Evolutionary conservation across 768 basidiomycete genomes (phyloP).

Genomic region (Mycena pura): DNA sequence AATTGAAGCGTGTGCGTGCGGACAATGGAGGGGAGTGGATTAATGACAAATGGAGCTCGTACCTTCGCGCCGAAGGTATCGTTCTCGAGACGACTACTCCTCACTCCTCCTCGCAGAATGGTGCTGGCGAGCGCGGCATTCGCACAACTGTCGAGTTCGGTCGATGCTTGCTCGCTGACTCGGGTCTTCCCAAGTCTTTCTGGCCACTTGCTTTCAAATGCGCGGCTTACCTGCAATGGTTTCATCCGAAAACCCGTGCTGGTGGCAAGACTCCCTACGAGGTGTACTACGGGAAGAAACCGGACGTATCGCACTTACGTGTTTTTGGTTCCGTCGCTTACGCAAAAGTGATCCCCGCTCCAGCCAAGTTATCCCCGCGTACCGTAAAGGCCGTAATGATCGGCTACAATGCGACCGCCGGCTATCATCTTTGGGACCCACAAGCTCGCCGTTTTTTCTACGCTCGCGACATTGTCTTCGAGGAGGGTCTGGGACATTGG

Average conservation of each 20-base stretch:
- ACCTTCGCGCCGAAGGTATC: neutral
- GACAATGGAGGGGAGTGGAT: conserved; percentile 13
- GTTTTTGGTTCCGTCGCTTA: conserved; percentile 41
- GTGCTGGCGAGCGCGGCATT: conserved; percentile 37
- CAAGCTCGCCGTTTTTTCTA: conserved; percentile 19
- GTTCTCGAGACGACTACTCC: conserved; percentile 31
- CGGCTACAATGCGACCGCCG: conserved; percentile 28
- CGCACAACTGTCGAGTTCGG: conserved; percentile 33
- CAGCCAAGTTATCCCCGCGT: conserved; percentile 7
- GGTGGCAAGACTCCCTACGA: conserved; percentile 25
- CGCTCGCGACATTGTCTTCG: conserved; percentile 32
- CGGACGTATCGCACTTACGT: conserved; percentile 36
- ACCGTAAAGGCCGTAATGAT: conserved; percentile 29
- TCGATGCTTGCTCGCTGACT: conserved; percentile 30
- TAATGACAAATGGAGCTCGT: neutral
- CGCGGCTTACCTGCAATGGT: conserved; percentile 26
- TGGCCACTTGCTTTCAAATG: conserved; percentile 25
- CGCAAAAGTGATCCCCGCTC: conserved; percentile 30
- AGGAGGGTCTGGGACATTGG: conserved; percentile 27
- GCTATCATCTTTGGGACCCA: conserved; percentile 29
- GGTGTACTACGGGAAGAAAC: conserved; percentile 22
- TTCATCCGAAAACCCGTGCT: conserved; percentile 5
- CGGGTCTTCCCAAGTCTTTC: conserved; percentile 27
- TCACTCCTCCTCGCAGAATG: conserved; percentile 40
- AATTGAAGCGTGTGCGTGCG: neutral